Conservation (phyloP, 1,284 basidiomycete species). For the Entoloma clypeatum region DNA sequence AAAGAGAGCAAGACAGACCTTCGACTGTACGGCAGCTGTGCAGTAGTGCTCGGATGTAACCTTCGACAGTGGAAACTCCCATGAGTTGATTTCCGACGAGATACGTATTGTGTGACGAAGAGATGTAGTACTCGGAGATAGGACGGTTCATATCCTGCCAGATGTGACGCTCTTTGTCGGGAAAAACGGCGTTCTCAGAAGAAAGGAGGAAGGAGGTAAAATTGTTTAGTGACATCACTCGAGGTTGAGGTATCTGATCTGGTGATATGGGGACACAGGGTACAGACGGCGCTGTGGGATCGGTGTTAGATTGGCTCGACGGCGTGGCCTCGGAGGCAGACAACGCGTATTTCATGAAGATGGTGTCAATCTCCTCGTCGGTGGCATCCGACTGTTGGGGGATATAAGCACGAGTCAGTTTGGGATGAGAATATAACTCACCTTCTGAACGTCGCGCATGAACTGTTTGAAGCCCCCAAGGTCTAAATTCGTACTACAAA, state of each 20-base stretch:
- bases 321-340: slow-evolving; percentile 16
- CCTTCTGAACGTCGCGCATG: slow-evolving; percentile 66
- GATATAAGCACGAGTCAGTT: slow-evolving; percentile 3
- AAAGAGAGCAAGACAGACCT: slow-evolving; percentile 46
- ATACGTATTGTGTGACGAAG: slow-evolving; percentile 97
- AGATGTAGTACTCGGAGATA: slow-evolving; percentile 87
- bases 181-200: slow-evolving; percentile 37
- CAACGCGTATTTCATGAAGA: slow-evolving; percentile 55
- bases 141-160: slow-evolving; percentile 68
- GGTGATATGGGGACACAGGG: slow-evolving; percentile 3
- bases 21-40: slow-evolving; percentile 93
- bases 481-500: slow-evolving; percentile 47
- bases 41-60: slow-evolving; percentile 90
- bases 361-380: slow-evolving; percentile 40
- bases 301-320: no score
- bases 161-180: slow-evolving; percentile 27
- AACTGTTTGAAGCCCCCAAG: slow-evolving; percentile 62
- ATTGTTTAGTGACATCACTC: slow-evolving; percentile 62
- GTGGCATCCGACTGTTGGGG: slow-evolving; percentile 43
- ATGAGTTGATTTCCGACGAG: slow-evolving; percentile 93
- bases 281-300: slow-evolving; percentile 11
- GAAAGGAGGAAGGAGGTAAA: slow-evolving; percentile 76
- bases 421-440: slow-evolving; percentile 24
- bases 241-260: slow-evolving; percentile 47
- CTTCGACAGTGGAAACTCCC: slow-evolving; percentile 92